Base-by-base conservation (phyloP, 192 early-diverging fungal genomes). In the Coemansia erecta region DNA sequence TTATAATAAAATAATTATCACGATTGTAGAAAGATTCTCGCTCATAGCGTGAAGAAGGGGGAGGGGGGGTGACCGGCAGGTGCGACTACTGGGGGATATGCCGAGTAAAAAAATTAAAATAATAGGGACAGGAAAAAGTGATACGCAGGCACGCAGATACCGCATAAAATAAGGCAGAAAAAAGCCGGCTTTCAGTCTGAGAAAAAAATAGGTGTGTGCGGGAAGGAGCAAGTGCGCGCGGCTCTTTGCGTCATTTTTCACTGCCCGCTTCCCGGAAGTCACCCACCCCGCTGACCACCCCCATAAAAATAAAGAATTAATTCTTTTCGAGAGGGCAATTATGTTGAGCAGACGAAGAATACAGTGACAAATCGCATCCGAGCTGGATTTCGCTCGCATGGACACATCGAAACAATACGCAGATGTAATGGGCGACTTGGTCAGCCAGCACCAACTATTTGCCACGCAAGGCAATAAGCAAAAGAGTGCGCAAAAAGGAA, bases 81-180 rank as follows among this genome's bases (percentile, higher is more conserved):
- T 18, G 39, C 33, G 54, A 24, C 40, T 43, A 40, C 54, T 26
- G 11, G 22, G 40, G 35, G 40, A 43, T 18, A 43, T 43, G 54
- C 40, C 17, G 28, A 56, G 23, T 19, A 44, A 56, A 14, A 43
- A 37, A 26, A n/a, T 21, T 40, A 39, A 52, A 33, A 53, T 37
- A 53, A 53, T 18, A 40, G 35, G n/a, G 52, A 40, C 33, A 53
- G 33, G 35, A 40, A 53, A 45, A 45, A 53, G 10, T 33, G 35
- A 53, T 53, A 53, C 52, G 52, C 52, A 53, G 52, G 52, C 52
- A 53, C 52, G 35, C 52, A 53, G 35, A 53, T 53, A 53, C 52
- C 52, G 35, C 52, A 53, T 35, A 53, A 53, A 40, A 53, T 37
- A 53, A 53, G 28, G 35, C 52, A 53, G 35, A 53, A 53, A 53